Conservation (phyloP, 495 filamentous ascomycete genomes). For the Aspergillus asperescens region DNA sequence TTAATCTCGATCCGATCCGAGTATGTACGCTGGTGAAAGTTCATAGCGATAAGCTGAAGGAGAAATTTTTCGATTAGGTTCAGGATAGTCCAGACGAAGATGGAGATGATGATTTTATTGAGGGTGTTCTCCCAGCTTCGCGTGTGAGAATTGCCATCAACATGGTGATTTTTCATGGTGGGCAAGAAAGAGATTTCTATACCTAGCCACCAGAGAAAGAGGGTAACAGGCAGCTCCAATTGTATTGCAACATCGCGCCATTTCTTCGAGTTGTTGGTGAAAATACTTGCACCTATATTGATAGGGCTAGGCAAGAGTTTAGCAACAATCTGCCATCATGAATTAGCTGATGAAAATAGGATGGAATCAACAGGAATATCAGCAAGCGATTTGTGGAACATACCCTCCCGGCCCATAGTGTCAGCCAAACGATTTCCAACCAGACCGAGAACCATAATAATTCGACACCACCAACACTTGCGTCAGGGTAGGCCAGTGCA, state of each 20-base stretch:
- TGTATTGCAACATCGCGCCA: slow-evolving; percentile 87
- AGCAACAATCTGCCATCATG: slow-evolving; percentile 56
- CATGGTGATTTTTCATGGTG: slow-evolving; percentile 67
- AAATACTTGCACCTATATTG: slow-evolving; percentile 62
- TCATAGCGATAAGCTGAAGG: slow-evolving; percentile 90
- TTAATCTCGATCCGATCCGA: slow-evolving; percentile 88
- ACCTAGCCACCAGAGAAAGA: slow-evolving; percentile 92
- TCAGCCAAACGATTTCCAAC: slow-evolving; percentile 90
- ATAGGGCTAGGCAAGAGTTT: slow-evolving; percentile 67
- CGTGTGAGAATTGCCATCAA: slow-evolving; percentile 48
- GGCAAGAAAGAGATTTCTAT: slow-evolving; percentile 61
- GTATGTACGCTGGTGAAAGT: slow-evolving; percentile 88
- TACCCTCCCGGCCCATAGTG: slow-evolving; percentile 76
- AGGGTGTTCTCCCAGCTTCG: slow-evolving; percentile 68
- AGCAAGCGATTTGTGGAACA: slow-evolving; percentile 16
- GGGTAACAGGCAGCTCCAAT: slow-evolving; percentile 75
- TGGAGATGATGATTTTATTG: slow-evolving; percentile 80
- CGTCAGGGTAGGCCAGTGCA: slow-evolving; percentile 55
- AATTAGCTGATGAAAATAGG: neutral
- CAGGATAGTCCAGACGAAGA: slow-evolving; percentile 73
- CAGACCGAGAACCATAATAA: slow-evolving; percentile 92
- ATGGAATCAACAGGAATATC: no score
- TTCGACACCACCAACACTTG: slow-evolving; percentile 68
- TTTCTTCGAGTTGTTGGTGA: slow-evolving; percentile 87
- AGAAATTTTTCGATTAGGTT: slow-evolving; percentile 92